Evolutionary conservation across 2,329 filamentous ascomycete genomes (phyloP), one percentile per base, ranked within the genome.

Genomic region (Aspergillus pseudonomiae): DNA sequence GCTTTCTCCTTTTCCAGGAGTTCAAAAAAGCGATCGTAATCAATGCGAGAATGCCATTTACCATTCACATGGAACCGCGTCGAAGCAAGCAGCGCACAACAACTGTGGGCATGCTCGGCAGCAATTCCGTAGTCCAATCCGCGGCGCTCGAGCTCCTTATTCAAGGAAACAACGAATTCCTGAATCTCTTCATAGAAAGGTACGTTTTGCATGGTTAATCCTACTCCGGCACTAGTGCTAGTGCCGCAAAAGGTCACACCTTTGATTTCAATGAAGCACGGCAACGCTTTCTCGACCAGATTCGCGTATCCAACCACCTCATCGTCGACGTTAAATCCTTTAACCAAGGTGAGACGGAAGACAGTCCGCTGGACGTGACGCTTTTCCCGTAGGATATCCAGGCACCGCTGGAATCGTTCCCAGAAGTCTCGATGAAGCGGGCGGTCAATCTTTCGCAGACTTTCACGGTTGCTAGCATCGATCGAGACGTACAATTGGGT

Each of bases 221-320:
- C 94, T 0, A 93, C 94, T 59, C 89, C 90, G 4, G 91, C 89
- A 10, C 91, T 91, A 0, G 93, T 93, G 9, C 90, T 90, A 0
- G 94, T 98, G 46, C 95, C 95, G 78, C 95, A 98, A 81, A 95
- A 98, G 0, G 94, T 98, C 43, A 98, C 94, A 60, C 94, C 94
- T 82, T 98, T 98, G 77, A 98, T 86, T 81, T 98, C 94, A 56
- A 98, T 88, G 74, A 98, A 97, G 77, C 92, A 94, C 0, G 94
- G 94, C 26, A 97, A 83, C 0, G 91, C 94, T 68, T 89, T 88
- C 74, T 94, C 91, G 21, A 98, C 91, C 1, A 98, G 88, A 72
- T 92, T 89, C 0, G 94, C 94, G 74, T 99, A 98, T 5, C 94
- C 94, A 68, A 90, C 86, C 6, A 90, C 93, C 78, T 97, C 95